A percentile compares a stretch with the other conserved stretches of the same genome.
Conservation (phyloP, 768 basidiomycete species). For the Kwoniella dendrophila region DNA sequence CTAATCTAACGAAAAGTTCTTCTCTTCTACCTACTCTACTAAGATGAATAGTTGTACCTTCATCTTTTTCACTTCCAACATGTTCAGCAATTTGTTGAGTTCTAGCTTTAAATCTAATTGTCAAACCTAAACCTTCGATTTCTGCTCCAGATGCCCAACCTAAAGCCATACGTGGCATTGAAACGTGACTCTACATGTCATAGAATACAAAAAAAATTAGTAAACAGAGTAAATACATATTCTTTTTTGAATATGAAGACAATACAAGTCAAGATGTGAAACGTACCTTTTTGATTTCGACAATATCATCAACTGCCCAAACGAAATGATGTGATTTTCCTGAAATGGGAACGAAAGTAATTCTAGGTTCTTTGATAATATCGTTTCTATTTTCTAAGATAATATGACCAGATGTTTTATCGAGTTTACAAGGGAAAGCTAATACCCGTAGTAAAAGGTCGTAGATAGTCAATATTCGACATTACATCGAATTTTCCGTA, state of each 20-base stretch:
- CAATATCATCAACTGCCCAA: constrained; percentile 55
- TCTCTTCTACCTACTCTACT: constrained; percentile 56
- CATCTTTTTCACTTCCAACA: constrained; percentile 34
- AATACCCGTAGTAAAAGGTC: no score
- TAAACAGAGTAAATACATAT: background rate
- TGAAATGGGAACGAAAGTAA: constrained; percentile 50
- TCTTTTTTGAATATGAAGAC: no score
- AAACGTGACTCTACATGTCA: constrained; percentile 50
- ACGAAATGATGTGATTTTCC: constrained; percentile 42
- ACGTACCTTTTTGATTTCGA: constrained; percentile 57
- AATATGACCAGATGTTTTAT: constrained; percentile 55
- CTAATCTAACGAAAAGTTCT: constrained; percentile 56
- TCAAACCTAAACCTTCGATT: constrained; percentile 56
- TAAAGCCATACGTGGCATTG: constrained; percentile 56
- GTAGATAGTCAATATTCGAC: background rate
- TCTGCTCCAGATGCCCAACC: constrained; percentile 57
- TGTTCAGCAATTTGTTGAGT: constrained; percentile 34
- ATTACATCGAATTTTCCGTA: background rate
- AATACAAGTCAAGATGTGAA: background rate
- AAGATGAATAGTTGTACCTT: constrained; percentile 53
- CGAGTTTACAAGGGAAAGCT: constrained; percentile 56
- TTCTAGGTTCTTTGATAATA: constrained; percentile 31
- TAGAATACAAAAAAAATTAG: background rate
- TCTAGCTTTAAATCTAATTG: constrained; percentile 54
- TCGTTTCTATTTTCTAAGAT: constrained; percentile 46